Evolutionary conservation across 1,284 basidiomycete genomes (phyloP), one percentile per base, ranked within the genome.

Genomic region (Ustilago cynodontis): DNA sequence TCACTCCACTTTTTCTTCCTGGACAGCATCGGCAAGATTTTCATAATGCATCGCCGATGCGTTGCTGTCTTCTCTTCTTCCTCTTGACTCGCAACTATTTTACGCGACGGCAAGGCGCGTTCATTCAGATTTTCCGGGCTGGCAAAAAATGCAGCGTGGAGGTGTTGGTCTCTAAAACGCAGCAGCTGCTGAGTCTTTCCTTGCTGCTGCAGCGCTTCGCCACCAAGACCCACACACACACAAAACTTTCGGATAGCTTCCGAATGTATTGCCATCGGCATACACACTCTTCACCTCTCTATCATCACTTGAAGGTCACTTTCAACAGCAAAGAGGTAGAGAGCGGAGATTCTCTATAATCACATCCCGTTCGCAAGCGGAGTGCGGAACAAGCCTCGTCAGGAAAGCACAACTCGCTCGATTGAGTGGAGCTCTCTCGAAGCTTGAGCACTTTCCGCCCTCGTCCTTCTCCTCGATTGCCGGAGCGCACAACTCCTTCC

Each of bases 71-170:
- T 56, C 24, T 28, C 10, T 10, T 47, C 6, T 20, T 56, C 24
- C 22, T 20, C 31, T 33, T 33, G 31, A 2, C 29, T 26, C 54
- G 26, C 37, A 22, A 29, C 47, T 56, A 35, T 59, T 71, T 72
- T 72, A 72, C 70, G 70, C 70, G 70, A 67, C 60, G 31, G 43
- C 16, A 57, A 28, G 60, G 59, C 62, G 60, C 65, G 64, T 67
- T n/a, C n/a, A n/a, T n/a, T n/a, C n/a, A n/a, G n/a, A n/a, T n/a
- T n/a, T n/a, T n/a, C n/a, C n/a, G n/a, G n/a, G n/a, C n/a, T n/a
- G n/a, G 22, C 53, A 49, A 58, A 58, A 35, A 24, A 18, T 50
- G 61, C 28, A 20, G 60, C 69, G 70, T 66, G 64, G 64, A 71
- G 64, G 64, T 71, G 64, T 71, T 66, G 64, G 70, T 71, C 37